Conservation (phyloP, 331 rosid genomes). For the Erythrophleum ivorense region DNA sequence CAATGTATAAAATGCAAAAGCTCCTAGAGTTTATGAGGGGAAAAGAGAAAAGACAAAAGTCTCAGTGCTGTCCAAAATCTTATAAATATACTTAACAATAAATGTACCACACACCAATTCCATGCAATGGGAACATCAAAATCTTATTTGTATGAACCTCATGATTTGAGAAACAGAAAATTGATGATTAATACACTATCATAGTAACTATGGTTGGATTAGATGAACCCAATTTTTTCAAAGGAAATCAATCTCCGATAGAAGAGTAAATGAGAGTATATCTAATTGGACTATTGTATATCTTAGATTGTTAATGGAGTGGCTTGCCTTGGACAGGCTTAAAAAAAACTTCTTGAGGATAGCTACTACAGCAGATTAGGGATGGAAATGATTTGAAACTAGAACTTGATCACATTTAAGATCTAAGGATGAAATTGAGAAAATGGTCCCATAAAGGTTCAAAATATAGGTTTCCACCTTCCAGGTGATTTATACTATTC, state of each 20-base stretch:
- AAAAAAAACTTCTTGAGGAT: background rate
- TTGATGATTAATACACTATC: background rate
- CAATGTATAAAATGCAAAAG: background rate
- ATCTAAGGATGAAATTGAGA: background rate
- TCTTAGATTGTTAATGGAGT: background rate
- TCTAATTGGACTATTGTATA: background rate
- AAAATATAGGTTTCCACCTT: background rate
- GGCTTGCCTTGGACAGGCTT: background rate
- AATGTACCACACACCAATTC: background rate
- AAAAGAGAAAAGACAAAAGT: background rate
- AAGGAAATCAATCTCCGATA: slow-evolving; percentile 4
- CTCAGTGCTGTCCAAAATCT: background rate
- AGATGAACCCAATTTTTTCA: background rate
- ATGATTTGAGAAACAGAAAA: slow-evolving; percentile 27
- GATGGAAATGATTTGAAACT: slow-evolving; percentile 1
- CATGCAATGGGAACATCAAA: slow-evolving; percentile 32
- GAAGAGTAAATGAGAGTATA: background rate
- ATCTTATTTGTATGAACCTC: slow-evolving; percentile 22
- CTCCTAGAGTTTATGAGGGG: background rate
- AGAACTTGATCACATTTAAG: slow-evolving; percentile 8
- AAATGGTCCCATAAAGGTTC: background rate
- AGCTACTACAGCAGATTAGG: background rate
- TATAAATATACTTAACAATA: background rate
- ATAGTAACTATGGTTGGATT: background rate
- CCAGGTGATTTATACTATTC: slow-evolving; percentile 17